Conservation (phyloP, 148 eudicot genomes). For the Rhododendron henanense region DNA sequence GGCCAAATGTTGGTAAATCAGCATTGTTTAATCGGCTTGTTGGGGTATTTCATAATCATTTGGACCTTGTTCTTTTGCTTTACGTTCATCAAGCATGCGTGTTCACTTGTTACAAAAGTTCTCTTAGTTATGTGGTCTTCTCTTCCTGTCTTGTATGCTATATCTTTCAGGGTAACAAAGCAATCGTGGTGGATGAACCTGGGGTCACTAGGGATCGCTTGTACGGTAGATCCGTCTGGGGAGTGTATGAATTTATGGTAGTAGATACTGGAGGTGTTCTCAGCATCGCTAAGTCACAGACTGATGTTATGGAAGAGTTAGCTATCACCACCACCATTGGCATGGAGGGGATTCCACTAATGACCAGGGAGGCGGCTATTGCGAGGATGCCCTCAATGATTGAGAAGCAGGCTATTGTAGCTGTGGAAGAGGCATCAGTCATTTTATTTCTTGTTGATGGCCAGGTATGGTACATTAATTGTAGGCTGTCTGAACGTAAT, state of each 20-base stretch:
- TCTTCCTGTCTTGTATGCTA: neutral
- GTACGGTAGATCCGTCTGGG: conserved; percentile 95
- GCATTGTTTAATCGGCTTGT: conserved; percentile 95
- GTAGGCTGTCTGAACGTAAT: neutral
- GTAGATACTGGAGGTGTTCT: conserved; percentile 95
- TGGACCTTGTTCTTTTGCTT: neutral
- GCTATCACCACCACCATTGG: conserved; percentile 90
- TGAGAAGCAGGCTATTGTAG: conserved; percentile 85
- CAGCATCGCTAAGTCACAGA: conserved; percentile 69
- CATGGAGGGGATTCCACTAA: conserved; percentile 96
- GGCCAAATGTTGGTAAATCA: conserved; percentile 99
- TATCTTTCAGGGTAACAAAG: conserved; percentile 70
- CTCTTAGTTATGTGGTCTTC: conserved; percentile 2
- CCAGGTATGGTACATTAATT: conserved; percentile 54
- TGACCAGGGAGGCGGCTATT: conserved; percentile 88
- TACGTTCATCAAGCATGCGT: neutral
- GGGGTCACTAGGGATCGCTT: conserved; percentile 97
- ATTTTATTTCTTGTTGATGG: conserved; percentile 95
- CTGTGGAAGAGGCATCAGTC: conserved; percentile 92
- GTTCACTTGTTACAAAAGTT: neutral
- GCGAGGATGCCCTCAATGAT: conserved; percentile 96
- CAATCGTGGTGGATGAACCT: conserved; percentile 98
- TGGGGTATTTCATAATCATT: conserved; percentile 56
- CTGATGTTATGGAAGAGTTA: conserved; percentile 69
- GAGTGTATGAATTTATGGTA: conserved; percentile 80